Percentiles rank a stretch among this genome's conserved stretches.
Conservation (phyloP, 1,139 yeast genomes). For the Saccharomyces hybrid region DNA sequence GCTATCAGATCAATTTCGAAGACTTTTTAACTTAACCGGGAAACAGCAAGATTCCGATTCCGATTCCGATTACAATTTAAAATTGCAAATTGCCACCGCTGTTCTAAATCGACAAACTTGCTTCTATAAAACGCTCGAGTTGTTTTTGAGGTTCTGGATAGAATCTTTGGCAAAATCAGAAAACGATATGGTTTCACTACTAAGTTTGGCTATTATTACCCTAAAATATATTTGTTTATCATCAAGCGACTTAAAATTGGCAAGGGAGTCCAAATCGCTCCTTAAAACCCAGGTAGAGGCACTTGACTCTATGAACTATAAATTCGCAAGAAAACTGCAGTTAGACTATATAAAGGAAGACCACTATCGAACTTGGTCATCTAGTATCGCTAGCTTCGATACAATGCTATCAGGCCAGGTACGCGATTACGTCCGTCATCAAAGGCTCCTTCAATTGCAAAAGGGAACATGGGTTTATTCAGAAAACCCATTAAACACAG, state of each 20-base stretch:
- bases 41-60: slow-evolving; percentile 9
- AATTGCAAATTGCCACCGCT: not conserved
- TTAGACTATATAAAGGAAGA: slow-evolving; percentile 37
- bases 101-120: not conserved
- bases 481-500: slow-evolving; percentile 49
- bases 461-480: slow-evolving; percentile 82
- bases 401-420: slow-evolving; percentile 50
- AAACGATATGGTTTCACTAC: slow-evolving; percentile 34
- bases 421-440: slow-evolving; percentile 66
- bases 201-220: slow-evolving; percentile 20
- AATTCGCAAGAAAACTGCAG: slow-evolving; percentile 50
- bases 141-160: slow-evolving; percentile 52
- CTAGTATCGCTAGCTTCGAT: slow-evolving; percentile 43
- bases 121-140: slow-evolving; percentile 6
- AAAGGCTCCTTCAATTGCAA: slow-evolving; percentile 61
- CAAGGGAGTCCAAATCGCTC: not conserved
- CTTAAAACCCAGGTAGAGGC: slow-evolving; percentile 30
- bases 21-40: slow-evolving; percentile 11
- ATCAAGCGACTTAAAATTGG: slow-evolving; percentile 1
- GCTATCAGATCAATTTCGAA: slow-evolving; percentile 16
- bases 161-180: slow-evolving; percentile 49
- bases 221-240: slow-evolving; percentile 12
- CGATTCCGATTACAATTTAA: not conserved
- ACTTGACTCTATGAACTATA: slow-evolving; percentile 40
- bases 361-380: slow-evolving; percentile 32